Conservation (phyloP, 176 grass and related monocot genomes). For the Musa schizocarpa region DNA sequence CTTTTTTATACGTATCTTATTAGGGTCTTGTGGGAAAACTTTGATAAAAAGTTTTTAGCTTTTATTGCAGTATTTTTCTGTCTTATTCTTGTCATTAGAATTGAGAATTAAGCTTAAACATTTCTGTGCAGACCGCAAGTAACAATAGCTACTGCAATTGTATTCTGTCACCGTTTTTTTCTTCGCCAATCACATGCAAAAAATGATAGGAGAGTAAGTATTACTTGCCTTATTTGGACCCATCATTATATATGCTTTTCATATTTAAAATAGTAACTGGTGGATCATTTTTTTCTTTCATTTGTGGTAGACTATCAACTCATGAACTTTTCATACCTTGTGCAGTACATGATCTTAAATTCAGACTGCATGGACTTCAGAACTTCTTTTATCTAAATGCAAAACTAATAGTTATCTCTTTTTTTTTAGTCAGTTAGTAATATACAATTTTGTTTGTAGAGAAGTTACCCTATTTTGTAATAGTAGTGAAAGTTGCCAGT, state of each 20-base stretch:
- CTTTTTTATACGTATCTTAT: not conserved
- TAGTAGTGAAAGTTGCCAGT: no score
- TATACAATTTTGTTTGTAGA: no score
- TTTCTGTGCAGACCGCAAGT: conserved; percentile 67
- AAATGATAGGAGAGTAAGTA: conserved; percentile 86
- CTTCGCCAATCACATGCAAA: conserved; percentile 83
- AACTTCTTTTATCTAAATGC: no score
- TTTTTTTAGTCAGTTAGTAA: no score
- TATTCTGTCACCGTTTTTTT: conserved; percentile 91
- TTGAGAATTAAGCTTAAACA: conserved; percentile 1
- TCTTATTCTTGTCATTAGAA: conserved; percentile 4
- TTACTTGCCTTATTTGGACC: conserved; percentile 1
- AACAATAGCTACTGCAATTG: conserved; percentile 86
- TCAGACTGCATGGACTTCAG: no score
- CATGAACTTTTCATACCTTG: no score
- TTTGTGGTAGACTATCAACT: no score
- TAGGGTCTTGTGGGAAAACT: not conserved
- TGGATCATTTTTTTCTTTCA: no score
- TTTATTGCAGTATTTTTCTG: not conserved
- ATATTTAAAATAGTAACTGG: no score
- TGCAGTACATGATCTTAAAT: no score
- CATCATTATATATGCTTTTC: not conserved
- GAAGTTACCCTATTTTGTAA: no score
- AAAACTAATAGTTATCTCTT: no score
- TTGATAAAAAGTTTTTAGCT: not conserved